Evolutionary conservation across 78 protist species (phyloP).

Genomic region (Thecamonas trahens): DNA sequence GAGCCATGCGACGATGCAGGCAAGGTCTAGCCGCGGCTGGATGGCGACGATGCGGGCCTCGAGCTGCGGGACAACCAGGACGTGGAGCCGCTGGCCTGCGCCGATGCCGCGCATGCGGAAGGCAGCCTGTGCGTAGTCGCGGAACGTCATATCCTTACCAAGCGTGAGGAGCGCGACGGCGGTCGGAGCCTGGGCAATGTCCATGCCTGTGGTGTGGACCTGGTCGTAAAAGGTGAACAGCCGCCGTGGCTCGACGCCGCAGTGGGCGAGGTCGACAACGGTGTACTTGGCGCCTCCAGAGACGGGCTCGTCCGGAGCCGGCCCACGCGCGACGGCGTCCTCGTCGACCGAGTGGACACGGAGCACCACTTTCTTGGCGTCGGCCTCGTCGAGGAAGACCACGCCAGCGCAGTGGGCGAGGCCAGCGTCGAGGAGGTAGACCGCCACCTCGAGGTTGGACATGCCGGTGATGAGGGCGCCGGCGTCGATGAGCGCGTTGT

Average conservation of each 20-base stretch:
- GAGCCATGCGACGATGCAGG: conserved; percentile 44
- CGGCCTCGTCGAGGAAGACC: conserved; percentile 44
- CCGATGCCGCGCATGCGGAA: conserved; percentile 80
- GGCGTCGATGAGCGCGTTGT: conserved; percentile 70
- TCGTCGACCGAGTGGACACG: no score
- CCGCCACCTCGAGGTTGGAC: conserved; percentile 53
- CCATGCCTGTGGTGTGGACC: conserved; percentile 79
- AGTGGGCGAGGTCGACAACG: conserved; percentile 49
- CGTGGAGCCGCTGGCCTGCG: conserved; percentile 44
- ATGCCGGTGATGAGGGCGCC: conserved; percentile 68
- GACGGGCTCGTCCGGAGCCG: no score
- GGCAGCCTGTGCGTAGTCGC: conserved; percentile 77
- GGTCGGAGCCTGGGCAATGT: conserved; percentile 54
- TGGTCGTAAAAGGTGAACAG: conserved; percentile 76
- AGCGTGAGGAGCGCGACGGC: conserved; percentile 64
- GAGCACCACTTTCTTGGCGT: conserved; percentile 37
- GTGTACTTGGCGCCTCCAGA: no score
- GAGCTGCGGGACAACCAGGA: conserved; percentile 7
- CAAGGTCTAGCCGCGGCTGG: background rate
- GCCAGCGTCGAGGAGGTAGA: conserved; percentile 9
- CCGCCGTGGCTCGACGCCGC: conserved; percentile 29
- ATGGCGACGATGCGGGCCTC: background rate
- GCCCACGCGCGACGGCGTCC: background rate
- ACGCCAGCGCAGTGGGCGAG: conserved; percentile 31
- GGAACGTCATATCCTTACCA: conserved; percentile 80